Percentiles rank a stretch among this genome's conserved stretches.
Evolutionary conservation across 2,329 filamentous ascomycete genomes (phyloP).

Genomic region (Orbilia javanica): DNA sequence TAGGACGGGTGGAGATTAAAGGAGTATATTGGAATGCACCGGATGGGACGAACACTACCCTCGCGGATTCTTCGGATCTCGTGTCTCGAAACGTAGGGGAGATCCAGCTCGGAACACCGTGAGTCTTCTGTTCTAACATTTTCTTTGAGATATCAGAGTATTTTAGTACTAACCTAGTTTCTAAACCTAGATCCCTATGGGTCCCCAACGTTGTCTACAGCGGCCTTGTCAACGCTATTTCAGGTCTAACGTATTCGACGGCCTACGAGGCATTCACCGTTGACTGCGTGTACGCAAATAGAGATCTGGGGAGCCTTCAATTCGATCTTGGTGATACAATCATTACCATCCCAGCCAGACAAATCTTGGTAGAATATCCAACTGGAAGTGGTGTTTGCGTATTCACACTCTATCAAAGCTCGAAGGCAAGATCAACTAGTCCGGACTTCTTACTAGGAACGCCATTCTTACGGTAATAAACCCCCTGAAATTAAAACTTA

Average conservation of each 20-base stretch:
- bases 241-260: constrained; percentile 25
- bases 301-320: constrained; percentile 29
- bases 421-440: not conserved
- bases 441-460: constrained; percentile 44
- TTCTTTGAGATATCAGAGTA: not conserved
- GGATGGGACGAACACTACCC: constrained; percentile 32
- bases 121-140: not conserved
- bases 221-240: constrained; percentile 22
- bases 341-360: constrained; percentile 16
- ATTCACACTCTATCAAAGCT: constrained; percentile 46
- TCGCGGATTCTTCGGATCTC: constrained; percentile 2
- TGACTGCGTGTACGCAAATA: constrained; percentile 19
- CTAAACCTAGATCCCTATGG: constrained; percentile 43
- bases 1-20: constrained; percentile 29
- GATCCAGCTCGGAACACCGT: constrained; percentile 53
- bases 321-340: constrained; percentile 39
- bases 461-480: constrained; percentile 35
- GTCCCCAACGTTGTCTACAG: constrained; percentile 38
- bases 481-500: not conserved
- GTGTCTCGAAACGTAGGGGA: constrained; percentile 23
- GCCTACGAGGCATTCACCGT: constrained; percentile 44
- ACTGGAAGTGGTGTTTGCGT: constrained; percentile 48
- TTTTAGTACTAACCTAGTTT: not conserved
- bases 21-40: constrained; percentile 38
- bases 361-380: constrained; percentile 51